Evolutionary conservation across 2,329 filamentous ascomycete species (phyloP).

Genomic region (Stemphylium beticola): DNA sequence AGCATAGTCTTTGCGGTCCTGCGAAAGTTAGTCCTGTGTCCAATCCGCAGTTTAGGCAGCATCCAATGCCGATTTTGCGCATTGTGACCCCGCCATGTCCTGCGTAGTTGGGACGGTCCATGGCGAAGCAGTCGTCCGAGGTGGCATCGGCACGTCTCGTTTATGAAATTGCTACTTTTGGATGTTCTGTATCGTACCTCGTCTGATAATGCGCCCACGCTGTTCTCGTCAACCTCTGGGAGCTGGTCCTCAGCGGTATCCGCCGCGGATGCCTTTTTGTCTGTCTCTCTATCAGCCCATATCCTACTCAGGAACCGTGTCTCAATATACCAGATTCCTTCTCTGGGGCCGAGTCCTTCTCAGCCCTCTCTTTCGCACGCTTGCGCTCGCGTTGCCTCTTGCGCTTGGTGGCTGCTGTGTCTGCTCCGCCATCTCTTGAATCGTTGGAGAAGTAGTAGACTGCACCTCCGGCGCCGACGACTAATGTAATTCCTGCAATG

Average conservation of each 20-base stretch:
- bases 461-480: slow-evolving; percentile 87
- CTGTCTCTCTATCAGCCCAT: slow-evolving; percentile 37
- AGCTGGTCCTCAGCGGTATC: slow-evolving; percentile 54
- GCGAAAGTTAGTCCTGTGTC: slow-evolving; percentile 46
- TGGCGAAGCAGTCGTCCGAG: background rate
- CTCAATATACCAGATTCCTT: slow-evolving; percentile 39
- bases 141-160: background rate
- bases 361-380: slow-evolving; percentile 77
- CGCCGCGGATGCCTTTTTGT: slow-evolving; percentile 47
- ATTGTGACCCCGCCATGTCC: background rate
- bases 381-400: slow-evolving; percentile 88
- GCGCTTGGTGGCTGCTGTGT: slow-evolving; percentile 61
- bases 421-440: slow-evolving; percentile 49
- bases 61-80: background rate
- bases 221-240: slow-evolving; percentile 57
- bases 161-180: background rate
- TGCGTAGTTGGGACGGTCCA: background rate
- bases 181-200: slow-evolving; percentile 34
- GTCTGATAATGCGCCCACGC: slow-evolving; percentile 52
- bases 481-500: slow-evolving; percentile 90
- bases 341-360: slow-evolving; percentile 57
- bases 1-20: slow-evolving; percentile 85
- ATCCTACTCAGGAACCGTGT: background rate
- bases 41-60: background rate
- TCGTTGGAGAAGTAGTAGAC: slow-evolving; percentile 81